Evolutionary conservation across 345 rosid species (phyloP).

Genomic region (Arabis alpina): DNA sequence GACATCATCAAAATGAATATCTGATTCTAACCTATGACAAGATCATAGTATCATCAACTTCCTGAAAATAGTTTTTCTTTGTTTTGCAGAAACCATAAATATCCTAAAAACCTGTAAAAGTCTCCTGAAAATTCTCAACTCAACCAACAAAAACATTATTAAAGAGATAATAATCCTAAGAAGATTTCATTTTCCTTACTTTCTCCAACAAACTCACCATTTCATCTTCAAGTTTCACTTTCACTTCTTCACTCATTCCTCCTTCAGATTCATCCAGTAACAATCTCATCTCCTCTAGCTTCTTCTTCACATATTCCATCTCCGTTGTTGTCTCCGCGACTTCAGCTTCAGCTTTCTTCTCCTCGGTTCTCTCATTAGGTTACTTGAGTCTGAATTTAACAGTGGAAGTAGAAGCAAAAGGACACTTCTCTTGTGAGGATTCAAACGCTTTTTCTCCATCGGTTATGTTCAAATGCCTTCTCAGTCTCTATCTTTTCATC

Average conservation of each 20-base stretch:
- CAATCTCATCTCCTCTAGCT: conserved; percentile 46
- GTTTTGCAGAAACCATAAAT: conserved; percentile 21
- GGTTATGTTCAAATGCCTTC: conserved; percentile 40
- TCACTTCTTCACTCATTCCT: conserved; percentile 42
- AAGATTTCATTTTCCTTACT: conserved; percentile 40
- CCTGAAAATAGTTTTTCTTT: conserved; percentile 1
- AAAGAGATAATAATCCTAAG: conserved; percentile 30
- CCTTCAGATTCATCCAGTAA: conserved; percentile 46
- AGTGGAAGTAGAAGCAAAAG: conserved; percentile 13
- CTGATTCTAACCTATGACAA: conserved; percentile 21
- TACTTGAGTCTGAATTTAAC: conserved; percentile 39
- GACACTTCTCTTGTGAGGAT: conserved; percentile 45
- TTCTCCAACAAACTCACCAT: conserved; percentile 48
- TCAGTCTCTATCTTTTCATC: conserved; percentile 31
- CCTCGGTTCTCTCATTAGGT: conserved; percentile 36
- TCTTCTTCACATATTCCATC: conserved; percentile 45
- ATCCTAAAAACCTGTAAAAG: conserved; percentile 36
- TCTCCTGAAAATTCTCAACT: conserved; percentile 36
- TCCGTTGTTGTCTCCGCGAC: conserved; percentile 31
- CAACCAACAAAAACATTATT: conserved; percentile 32
- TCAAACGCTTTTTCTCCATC: conserved; percentile 77
- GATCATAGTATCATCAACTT: conserved; percentile 29
- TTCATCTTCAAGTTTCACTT: conserved; percentile 47
- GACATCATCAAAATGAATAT: not conserved
- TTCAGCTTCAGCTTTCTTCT: conserved; percentile 33